phyloP scores from a whole-genome alignment of 1,284 basidiomycete genomes.

The Amylostereum areolatum region DNA sequence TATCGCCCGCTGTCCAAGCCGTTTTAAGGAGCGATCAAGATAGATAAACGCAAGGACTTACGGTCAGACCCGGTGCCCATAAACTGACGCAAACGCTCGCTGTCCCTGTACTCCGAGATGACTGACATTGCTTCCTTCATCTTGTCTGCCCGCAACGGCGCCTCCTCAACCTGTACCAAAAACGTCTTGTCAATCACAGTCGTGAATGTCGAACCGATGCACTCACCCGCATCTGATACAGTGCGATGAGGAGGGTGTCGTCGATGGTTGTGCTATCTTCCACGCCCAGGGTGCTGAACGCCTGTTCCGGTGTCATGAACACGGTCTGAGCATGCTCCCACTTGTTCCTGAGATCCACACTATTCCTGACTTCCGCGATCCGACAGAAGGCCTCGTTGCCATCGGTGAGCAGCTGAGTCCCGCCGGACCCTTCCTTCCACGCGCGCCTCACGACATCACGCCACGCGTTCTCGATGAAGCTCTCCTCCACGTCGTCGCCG shows the following conservation, averaged over 20 bases:
- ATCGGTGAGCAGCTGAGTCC: constrained; percentile 29
- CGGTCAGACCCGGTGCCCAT: constrained; percentile 65
- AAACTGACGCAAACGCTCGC: constrained; percentile 63
- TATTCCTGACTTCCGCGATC: constrained; percentile 55
- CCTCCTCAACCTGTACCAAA: constrained; percentile 58
- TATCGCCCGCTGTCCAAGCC: constrained; percentile 53
- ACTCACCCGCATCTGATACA: constrained; percentile 70
- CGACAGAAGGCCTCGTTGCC: constrained; percentile 62
- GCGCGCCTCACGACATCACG: constrained; percentile 53
- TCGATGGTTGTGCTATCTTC: constrained; percentile 45
- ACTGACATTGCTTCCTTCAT: constrained; percentile 64
- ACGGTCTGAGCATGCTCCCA: constrained; percentile 51
- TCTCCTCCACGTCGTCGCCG: constrained; percentile 59
- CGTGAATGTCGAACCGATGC: background rate
- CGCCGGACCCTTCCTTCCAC: constrained; percentile 49
- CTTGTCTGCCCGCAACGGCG: constrained; percentile 51
- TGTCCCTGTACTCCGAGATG: constrained; percentile 69
- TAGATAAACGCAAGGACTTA: constrained; percentile 33
- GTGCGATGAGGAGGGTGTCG: constrained; percentile 69
- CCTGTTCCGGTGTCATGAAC: constrained; percentile 64
- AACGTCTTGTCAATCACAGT: constrained; percentile 6
- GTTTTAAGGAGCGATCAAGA: background rate
- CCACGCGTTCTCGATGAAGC: constrained; percentile 66
- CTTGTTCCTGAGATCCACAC: constrained; percentile 36
- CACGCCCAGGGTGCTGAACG: constrained; percentile 70